phyloP scores from a whole-genome alignment of 495 filamentous ascomycete species.

The Saxispiralis lemnorum region DNA sequence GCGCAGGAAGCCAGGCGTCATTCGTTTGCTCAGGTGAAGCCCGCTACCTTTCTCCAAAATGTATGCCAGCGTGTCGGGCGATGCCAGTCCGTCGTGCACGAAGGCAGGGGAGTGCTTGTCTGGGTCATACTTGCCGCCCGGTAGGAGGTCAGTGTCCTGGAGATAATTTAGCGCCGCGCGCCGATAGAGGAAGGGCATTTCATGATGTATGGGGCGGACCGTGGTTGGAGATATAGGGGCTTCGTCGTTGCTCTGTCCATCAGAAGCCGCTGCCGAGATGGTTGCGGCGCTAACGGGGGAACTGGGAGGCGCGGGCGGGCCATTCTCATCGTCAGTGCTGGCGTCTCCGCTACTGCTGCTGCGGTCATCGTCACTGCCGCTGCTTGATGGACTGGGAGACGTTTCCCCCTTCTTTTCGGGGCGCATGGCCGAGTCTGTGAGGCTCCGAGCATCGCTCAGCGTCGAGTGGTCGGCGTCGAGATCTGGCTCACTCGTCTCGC shows the following conservation, averaged over 20 bases:
- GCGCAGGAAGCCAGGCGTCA: neutral
- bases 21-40: neutral
- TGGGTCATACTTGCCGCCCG: conserved; percentile 7
- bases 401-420: too few species aligned
- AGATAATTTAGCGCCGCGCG: conserved; percentile 5
- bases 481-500: too few species aligned
- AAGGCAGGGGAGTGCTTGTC: conserved; percentile 9
- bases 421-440: too few species aligned
- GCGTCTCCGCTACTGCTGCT: too few species aligned
- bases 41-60: conserved; percentile 5
- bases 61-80: conserved; percentile 9
- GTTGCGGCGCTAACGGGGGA: neutral
- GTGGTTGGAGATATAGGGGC: neutral
- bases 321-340: too few species aligned
- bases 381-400: too few species aligned
- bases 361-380: too few species aligned
- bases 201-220: neutral
- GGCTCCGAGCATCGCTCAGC: too few species aligned
- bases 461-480: too few species aligned
- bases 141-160: neutral
- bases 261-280: neutral
- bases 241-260: neutral
- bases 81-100: conserved; percentile 15
- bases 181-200: conserved; percentile 5
- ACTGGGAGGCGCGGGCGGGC: neutral